Percentiles rank a stretch among this genome's conserved stretches.
Conservation (phyloP, 2,329 filamentous ascomycete genomes). For the Dothidotthia symphoricarpi region DNA sequence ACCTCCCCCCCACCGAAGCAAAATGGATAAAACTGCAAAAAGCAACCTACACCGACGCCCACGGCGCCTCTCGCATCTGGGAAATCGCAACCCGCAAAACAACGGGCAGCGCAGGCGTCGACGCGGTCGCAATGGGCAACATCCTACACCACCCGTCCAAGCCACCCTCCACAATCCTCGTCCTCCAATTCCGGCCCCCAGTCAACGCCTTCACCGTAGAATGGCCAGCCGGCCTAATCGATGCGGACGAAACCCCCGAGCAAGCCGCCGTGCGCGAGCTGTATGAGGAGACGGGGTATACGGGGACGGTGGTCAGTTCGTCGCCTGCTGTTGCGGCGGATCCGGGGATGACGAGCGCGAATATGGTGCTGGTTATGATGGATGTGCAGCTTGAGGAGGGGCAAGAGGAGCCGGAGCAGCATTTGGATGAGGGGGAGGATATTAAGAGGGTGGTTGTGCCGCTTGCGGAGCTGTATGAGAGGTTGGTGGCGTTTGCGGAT, state of each 20-base stretch:
- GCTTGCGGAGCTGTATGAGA: constrained; percentile 21
- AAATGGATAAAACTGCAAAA: constrained; percentile 39
- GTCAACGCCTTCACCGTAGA: constrained; percentile 59
- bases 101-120: constrained; percentile 52
- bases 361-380: constrained; percentile 27
- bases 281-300: constrained; percentile 62
- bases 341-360: constrained; percentile 29
- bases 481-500: constrained; percentile 22
- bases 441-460: constrained; percentile 29
- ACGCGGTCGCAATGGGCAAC: constrained; percentile 70
- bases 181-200: constrained; percentile 58
- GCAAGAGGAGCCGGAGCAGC: constrained; percentile 24
- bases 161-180: constrained; percentile 33
- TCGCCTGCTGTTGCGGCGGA: constrained; percentile 24
- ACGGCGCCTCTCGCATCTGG: constrained; percentile 60
- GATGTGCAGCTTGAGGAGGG: constrained; percentile 23
- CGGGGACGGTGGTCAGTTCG: constrained; percentile 43
- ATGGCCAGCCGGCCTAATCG: constrained; percentile 50
- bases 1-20: constrained; percentile 23
- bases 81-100: constrained; percentile 69
- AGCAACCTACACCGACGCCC: constrained; percentile 59
- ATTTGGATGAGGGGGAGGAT: constrained; percentile 30
- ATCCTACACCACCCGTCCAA: constrained; percentile 51
- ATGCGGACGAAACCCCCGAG: constrained; percentile 57
- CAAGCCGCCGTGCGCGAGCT: constrained; percentile 59